Base-by-base conservation (phyloP, 148 eudicot genomes). In the Limonium bicolor region DNA sequence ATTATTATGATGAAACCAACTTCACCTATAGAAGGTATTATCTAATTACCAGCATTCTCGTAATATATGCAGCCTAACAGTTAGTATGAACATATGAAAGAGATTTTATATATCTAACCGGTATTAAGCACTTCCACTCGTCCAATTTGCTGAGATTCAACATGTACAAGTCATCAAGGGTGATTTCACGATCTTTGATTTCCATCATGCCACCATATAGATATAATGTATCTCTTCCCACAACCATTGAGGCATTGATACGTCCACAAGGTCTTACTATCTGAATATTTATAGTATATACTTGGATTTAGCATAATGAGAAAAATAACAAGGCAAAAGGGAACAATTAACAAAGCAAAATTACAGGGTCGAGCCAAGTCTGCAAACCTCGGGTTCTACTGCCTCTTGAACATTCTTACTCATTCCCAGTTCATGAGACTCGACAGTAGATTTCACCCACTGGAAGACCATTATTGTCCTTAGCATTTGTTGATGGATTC, bases 161-260 rank as follows among this genome's bases (percentile, higher is more conserved):
- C 15, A 63, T 68, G 63, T 84, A 80, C 36, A 90, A 45, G 73
- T 90, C 97, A 63, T 90, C 97, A 31, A 90, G 85, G 4, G 95
- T 81, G 47, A 90, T 77, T 63, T 90, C 97, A 57, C 62, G 84
- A 65, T 90, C 97, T 73, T 70, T 90, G 53, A 77, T 60, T 71
- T 90, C 97, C 97, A 90, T 77, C 97, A 90, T 90, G 59, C 97
- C 97, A 23, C 97, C 97, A 48, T 74, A 90, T 19, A 90, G 61
- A 56, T 80, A 90, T 34, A 90, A 57, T 35, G 82, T 84, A 80
- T 90, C 97, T 67, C 74, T 77, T 58, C 87, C 97, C 59, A 90
- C 88, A 55, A 66, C 82, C 74, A 78, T 53, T 44, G 80, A 74
- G 23, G 87, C 67, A 73, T 84, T 90, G 61, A 90, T 84, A 20